Conservation (phyloP, 768 basidiomycete genomes). For the Lepiota brunneoincarnata region DNA sequence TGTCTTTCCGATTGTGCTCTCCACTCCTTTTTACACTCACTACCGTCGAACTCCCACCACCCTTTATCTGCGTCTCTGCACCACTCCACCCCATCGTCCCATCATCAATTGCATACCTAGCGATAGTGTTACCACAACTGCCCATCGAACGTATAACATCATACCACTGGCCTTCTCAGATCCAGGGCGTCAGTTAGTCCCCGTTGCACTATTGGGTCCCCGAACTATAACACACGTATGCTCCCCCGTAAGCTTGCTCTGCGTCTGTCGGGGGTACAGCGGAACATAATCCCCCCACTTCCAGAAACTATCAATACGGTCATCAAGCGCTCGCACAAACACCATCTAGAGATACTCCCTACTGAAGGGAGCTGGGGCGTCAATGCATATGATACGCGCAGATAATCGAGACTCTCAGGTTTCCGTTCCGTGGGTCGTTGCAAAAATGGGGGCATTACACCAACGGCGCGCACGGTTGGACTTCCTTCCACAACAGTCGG, state of each 20-base stretch:
- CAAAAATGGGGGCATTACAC: conserved; percentile 88
- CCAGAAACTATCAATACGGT: conserved; percentile 68
- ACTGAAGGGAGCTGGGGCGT: conserved; percentile 83
- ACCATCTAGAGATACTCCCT: conserved; percentile 13
- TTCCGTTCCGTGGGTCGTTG: conserved; percentile 87
- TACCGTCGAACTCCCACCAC: conserved; percentile 54
- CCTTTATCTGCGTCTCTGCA: conserved; percentile 71
- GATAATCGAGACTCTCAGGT: conserved; percentile 88
- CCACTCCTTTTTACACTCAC: conserved; percentile 65
- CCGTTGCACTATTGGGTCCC: conserved; percentile 77
- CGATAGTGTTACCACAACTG: conserved; percentile 15
- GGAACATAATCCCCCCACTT: conserved; percentile 91
- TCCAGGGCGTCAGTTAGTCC: conserved; percentile 89
- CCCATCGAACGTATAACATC: conserved; percentile 11
- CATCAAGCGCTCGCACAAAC: not conserved
- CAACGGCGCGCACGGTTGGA: conserved; percentile 73
- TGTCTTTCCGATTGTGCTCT: conserved; percentile 53
- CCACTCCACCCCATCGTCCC: conserved; percentile 66
- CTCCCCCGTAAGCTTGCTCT: conserved; percentile 72
- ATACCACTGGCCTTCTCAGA: conserved; percentile 70
- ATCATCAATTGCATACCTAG: conserved; percentile 76
- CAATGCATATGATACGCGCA: conserved; percentile 95
- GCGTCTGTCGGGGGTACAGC: conserved; percentile 89
- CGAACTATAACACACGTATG: conserved; percentile 94
- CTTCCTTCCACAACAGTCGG: not conserved